phyloP scores from a whole-genome alignment of 495 filamentous ascomycete species.

The Hypoxylon perforatum region DNA sequence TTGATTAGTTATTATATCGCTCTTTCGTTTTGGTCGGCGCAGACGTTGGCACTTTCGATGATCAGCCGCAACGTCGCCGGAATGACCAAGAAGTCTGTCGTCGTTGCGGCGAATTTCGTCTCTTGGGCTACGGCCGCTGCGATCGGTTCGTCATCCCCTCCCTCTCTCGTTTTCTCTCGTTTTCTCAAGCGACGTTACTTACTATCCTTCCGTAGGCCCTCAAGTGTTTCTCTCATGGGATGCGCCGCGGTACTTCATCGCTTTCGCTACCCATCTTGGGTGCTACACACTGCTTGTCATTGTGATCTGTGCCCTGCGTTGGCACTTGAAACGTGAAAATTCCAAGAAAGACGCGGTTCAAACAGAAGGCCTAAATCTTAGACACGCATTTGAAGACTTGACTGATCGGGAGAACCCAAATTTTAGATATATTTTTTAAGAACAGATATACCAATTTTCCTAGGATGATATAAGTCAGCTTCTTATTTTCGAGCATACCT shows the following conservation, averaged over 20 bases:
- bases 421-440: conserved; percentile 64
- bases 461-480: too few relatives aligned
- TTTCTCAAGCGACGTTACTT: too few relatives aligned
- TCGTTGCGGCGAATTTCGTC: conserved; percentile 60
- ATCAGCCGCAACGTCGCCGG: conserved; percentile 64
- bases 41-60: conserved; percentile 63
- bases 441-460: too few relatives aligned
- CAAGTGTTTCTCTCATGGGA: conserved; percentile 65
- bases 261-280: conserved; percentile 64
- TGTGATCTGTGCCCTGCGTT: conserved; percentile 53
- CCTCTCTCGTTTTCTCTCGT: too few relatives aligned
- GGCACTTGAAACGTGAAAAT: too few relatives aligned
- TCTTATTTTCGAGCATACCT: too few relatives aligned
- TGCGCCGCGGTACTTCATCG: conserved; percentile 62
- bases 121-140: conserved; percentile 63
- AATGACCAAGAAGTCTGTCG: conserved; percentile 65
- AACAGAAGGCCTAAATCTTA: too few relatives aligned
- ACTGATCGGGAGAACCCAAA: conserved; percentile 68
- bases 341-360: too few relatives aligned
- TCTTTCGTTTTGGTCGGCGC: conserved; percentile 67
- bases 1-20: conserved; percentile 67
- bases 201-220: too few relatives aligned
- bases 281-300: conserved; percentile 63
- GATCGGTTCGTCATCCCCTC: too few relatives aligned
- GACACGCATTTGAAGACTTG: conserved; percentile 67